A percentile compares a stretch with the other conserved stretches of the same genome.
Conservation (phyloP, 2,329 filamentous ascomycete genomes). For the Ascochyta koolunga region DNA sequence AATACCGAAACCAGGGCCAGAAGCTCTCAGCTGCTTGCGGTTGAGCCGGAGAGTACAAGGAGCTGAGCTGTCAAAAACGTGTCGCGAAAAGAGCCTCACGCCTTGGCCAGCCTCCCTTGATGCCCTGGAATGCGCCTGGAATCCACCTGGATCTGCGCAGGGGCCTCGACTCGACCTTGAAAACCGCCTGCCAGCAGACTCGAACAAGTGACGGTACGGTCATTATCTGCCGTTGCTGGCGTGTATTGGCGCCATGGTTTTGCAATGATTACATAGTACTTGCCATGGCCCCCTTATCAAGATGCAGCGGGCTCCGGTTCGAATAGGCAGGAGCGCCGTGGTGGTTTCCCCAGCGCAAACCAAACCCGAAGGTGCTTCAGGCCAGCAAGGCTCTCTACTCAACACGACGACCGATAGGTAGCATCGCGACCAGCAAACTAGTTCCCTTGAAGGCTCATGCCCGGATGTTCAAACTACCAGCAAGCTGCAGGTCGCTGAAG, state of each 20-base stretch:
- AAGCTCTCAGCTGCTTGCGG: slow-evolving; percentile 8
- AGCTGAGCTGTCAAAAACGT: slow-evolving; percentile 16
- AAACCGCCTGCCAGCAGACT: background rate
- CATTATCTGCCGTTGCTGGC: background rate
- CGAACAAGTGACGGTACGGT: slow-evolving; percentile 2
- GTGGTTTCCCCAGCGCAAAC: slow-evolving; percentile 6
- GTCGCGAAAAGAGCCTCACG: slow-evolving; percentile 10
- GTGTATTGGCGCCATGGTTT: background rate
- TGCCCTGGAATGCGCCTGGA: slow-evolving; percentile 9
- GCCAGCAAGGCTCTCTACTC: background rate
- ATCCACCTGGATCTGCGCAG: slow-evolving; percentile 15
- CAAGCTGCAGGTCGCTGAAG: no score
- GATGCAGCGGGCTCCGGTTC: background rate
- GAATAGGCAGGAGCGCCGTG: slow-evolving; percentile 12
- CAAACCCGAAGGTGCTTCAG: slow-evolving; percentile 10
- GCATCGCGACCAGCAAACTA: background rate
- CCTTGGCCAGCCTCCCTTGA: slow-evolving; percentile 12
- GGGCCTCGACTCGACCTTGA: slow-evolving; percentile 5
- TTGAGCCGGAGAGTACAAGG: background rate
- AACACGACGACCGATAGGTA: background rate
- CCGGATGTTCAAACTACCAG: no score
- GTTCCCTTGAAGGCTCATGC: no score
- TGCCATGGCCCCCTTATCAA: background rate
- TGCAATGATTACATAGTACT: background rate
- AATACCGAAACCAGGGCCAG: background rate